Percentiles rank a stretch among this genome's conserved stretches.
These are phyloP conservation scores for Elsinoe perseae DNA, from an alignment of 2,329 filamentous ascomycete species.

Conservation along the genomic window DNA sequence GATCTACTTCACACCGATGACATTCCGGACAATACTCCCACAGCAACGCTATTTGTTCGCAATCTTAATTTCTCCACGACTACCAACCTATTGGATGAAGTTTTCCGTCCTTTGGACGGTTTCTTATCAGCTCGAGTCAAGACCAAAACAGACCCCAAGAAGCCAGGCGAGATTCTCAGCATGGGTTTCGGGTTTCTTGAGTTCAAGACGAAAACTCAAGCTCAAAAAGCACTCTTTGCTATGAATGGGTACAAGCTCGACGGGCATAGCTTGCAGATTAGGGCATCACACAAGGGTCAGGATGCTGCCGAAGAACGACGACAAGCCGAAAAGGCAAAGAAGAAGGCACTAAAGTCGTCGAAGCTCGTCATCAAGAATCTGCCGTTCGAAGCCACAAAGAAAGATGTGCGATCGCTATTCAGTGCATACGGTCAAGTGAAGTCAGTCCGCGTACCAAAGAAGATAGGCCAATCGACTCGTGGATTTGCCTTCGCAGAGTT, in stretches of 20 bases:
- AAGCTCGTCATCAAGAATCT: constrained; percentile 98
- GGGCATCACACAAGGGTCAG: constrained; percentile 75
- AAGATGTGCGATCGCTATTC: constrained; percentile 80
- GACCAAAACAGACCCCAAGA: constrained; percentile 88
- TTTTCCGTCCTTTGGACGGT: constrained; percentile 74
- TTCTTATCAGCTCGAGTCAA: constrained; percentile 87
- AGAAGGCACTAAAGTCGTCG: constrained; percentile 64
- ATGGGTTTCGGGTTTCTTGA: constrained; percentile 98
- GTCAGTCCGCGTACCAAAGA: constrained; percentile 88
- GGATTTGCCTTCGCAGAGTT: constrained; percentile 98
- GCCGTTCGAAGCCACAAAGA: constrained; percentile 90
- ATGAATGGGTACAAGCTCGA: constrained; percentile 89
- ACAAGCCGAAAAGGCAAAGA: constrained; percentile 75
- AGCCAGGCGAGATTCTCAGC: constrained; percentile 75
- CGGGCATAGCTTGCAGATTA: constrained; percentile 75
- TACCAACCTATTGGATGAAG: constrained; percentile 63
- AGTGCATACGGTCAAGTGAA: constrained; percentile 85
- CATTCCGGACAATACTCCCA: constrained; percentile 50
- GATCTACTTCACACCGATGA: constrained; percentile 58
- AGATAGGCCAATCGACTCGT: constrained; percentile 79
- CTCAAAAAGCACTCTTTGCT: constrained; percentile 68
- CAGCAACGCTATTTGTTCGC: constrained; percentile 72
- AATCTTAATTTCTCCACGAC: constrained; percentile 92
- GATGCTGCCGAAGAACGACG: constrained; percentile 83
- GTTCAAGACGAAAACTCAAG: constrained; percentile 69